These are phyloP conservation scores for Zasmidium angulare DNA, from an alignment of 2,329 filamentous ascomycete genomes.

Conservation along the genomic window DNA sequence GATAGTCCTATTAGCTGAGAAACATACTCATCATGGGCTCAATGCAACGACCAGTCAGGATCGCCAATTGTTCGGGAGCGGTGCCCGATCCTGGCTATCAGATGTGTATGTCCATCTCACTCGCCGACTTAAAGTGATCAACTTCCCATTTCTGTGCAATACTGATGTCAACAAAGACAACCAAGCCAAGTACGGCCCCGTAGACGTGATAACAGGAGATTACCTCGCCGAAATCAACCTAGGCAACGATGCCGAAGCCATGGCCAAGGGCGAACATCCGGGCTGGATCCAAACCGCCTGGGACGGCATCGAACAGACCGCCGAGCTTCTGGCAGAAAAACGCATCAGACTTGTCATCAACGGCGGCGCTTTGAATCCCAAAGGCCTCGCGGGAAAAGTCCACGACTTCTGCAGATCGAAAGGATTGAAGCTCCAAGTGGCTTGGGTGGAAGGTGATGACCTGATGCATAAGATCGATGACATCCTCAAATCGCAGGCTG, in stretches of 20 bases:
- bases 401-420: conserved; percentile 34
- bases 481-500: conserved; percentile 17
- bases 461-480: conserved; percentile 20
- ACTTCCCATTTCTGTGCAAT: background rate
- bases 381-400: conserved; percentile 51
- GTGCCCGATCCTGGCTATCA: conserved; percentile 29
- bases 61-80: conserved; percentile 26
- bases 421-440: conserved; percentile 44
- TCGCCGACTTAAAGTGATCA: background rate
- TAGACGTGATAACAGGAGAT: conserved; percentile 57
- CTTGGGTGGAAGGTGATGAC: conserved; percentile 47
- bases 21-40: conserved; percentile 12
- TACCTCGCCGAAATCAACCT: conserved; percentile 43
- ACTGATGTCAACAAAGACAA: conserved; percentile 15
- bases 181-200: conserved; percentile 29
- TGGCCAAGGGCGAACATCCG: conserved; percentile 21
- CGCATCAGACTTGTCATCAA: conserved; percentile 58
- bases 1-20: background rate
- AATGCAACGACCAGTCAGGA: conserved; percentile 18
- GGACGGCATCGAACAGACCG: conserved; percentile 48
- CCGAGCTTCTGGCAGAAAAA: conserved; percentile 48
- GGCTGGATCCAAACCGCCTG: conserved; percentile 44
- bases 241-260: conserved; percentile 29
- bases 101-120: conserved; percentile 13
- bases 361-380: conserved; percentile 56